Evolutionary conservation across 1,284 basidiomycete genomes (phyloP).

Genomic region (Pyrrhoderma noxium): DNA sequence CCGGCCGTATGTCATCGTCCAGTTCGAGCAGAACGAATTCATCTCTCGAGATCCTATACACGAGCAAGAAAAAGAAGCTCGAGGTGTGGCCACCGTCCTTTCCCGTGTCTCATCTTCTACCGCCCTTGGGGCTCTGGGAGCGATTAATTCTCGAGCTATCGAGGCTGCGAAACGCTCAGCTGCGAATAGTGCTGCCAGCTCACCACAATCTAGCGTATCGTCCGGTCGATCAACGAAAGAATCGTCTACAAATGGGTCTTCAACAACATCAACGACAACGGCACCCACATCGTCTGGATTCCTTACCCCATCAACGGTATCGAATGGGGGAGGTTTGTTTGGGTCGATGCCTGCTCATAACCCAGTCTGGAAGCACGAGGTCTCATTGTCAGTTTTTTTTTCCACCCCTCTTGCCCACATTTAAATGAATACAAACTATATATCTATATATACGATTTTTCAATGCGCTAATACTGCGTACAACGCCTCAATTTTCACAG

Average conservation of each 20-base stretch:
- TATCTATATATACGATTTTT: no score
- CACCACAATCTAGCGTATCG: slow-evolving; percentile 34
- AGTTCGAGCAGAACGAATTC: slow-evolving; percentile 99
- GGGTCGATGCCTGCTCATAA: slow-evolving; percentile 69
- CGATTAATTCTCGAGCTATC: slow-evolving; percentile 54
- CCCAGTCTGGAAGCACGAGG: slow-evolving; percentile 98
- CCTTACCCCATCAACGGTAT: not conserved
- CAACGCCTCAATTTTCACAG: slow-evolving; percentile 33
- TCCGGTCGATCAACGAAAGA: slow-evolving; percentile 31
- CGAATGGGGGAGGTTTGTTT: slow-evolving; percentile 43
- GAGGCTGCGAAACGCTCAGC: slow-evolving; percentile 34
- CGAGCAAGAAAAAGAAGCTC: slow-evolving; percentile 82
- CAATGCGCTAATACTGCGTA: no score
- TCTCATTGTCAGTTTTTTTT: slow-evolving; percentile 72
- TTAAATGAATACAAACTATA: no score
- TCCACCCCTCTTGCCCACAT: no score
- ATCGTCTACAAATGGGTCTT: slow-evolving; percentile 26
- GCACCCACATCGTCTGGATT: slow-evolving; percentile 28
- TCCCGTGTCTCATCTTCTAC: slow-evolving; percentile 53
- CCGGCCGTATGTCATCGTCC: slow-evolving; percentile 92
- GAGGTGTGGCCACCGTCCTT: slow-evolving; percentile 63
- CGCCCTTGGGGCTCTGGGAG: slow-evolving; percentile 61
- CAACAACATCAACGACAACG: slow-evolving; percentile 10
- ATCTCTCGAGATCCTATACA: slow-evolving; percentile 86
- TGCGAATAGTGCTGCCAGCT: slow-evolving; percentile 27